A percentile compares a stretch with the other conserved stretches of the same genome.
These are phyloP conservation scores for Didymella pinodella DNA, from an alignment of 2,329 filamentous ascomycete genomes.

Conservation along the genomic window DNA sequence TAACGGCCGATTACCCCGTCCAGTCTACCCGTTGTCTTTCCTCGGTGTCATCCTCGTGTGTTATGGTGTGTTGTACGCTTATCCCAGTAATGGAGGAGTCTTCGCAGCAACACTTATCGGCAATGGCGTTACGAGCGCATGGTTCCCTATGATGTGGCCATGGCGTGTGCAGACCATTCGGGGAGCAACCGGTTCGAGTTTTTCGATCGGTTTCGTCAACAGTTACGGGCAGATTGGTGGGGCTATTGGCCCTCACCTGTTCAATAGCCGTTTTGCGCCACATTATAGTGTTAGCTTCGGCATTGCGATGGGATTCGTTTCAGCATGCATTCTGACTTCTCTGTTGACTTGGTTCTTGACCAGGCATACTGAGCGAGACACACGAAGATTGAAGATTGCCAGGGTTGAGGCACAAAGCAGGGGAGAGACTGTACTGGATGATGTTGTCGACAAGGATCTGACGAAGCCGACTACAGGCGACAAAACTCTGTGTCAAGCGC, in stretches of 20 bases:
- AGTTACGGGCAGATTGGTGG: conserved; percentile 57
- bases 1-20: conserved; percentile 48
- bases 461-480: conserved; percentile 10
- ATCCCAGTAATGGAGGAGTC: conserved; percentile 49
- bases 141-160: conserved; percentile 50
- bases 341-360: conserved; percentile 55
- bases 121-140: conserved; percentile 24
- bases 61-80: conserved; percentile 27
- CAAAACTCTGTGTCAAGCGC: neutral
- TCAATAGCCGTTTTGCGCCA: conserved; percentile 53
- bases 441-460: conserved; percentile 26
- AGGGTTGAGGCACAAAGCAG: conserved; percentile 25
- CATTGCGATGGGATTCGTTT: conserved; percentile 49
- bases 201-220: conserved; percentile 56
- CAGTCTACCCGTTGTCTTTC: conserved; percentile 52
- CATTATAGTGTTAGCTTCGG: conserved; percentile 52
- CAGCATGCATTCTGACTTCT: conserved; percentile 53
- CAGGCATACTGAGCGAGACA: conserved; percentile 52
- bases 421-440: conserved; percentile 24
- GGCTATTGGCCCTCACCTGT: conserved; percentile 56
- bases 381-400: conserved; percentile 31
- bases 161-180: conserved; percentile 49
- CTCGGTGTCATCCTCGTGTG: conserved; percentile 58
- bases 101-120: conserved; percentile 49
- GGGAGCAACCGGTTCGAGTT: conserved; percentile 53